Conservation (phyloP, 805 yeast genomes). For the Dipodascus albidus region DNA sequence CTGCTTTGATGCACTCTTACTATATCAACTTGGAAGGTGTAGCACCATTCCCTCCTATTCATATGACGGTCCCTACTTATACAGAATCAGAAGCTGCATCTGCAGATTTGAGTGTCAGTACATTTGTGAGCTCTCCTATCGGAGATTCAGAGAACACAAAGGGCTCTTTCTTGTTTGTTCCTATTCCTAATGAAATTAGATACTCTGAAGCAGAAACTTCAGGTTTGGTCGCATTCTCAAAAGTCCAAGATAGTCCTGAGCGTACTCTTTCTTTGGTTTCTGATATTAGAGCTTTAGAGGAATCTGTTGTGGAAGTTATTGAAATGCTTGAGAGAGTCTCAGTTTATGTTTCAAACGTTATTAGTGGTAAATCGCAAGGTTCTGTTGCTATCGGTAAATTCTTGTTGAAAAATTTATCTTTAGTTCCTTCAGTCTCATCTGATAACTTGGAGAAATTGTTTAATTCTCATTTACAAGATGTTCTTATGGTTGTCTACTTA, state of each 20-base stretch:
- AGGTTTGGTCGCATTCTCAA: constrained; percentile 24
- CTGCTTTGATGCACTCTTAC: constrained; percentile 72
- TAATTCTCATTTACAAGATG: constrained; percentile 66
- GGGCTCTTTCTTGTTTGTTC: constrained; percentile 55
- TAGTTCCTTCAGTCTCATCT: constrained; percentile 30
- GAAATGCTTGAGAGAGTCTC: constrained; percentile 30
- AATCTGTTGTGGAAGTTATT: constrained; percentile 26
- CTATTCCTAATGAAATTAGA: constrained; percentile 54
- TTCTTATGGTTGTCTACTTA: constrained; percentile 69
- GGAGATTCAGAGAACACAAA: constrained; percentile 36
- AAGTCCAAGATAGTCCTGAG: constrained; percentile 23
- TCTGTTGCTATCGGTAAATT: constrained; percentile 47
- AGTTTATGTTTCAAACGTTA: constrained; percentile 23
- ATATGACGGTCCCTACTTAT: constrained; percentile 54
- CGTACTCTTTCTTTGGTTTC: constrained; percentile 23
- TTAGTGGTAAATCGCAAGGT: constrained; percentile 19
- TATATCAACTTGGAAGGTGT: constrained; percentile 63
- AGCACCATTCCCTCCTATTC: constrained; percentile 66
- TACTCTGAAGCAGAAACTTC: constrained; percentile 43
- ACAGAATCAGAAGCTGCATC: constrained; percentile 31
- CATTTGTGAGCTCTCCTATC: constrained; percentile 70
- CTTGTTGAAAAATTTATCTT: constrained; percentile 37
- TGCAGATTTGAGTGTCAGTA: constrained; percentile 35
- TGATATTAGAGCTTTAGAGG: constrained; percentile 24
- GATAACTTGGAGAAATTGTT: constrained; percentile 48